A percentile compares a stretch with the other conserved stretches of the same genome.
Conservation (phyloP, 352 stramenopile genomes). For the Globisporangium yorkense region DNA sequence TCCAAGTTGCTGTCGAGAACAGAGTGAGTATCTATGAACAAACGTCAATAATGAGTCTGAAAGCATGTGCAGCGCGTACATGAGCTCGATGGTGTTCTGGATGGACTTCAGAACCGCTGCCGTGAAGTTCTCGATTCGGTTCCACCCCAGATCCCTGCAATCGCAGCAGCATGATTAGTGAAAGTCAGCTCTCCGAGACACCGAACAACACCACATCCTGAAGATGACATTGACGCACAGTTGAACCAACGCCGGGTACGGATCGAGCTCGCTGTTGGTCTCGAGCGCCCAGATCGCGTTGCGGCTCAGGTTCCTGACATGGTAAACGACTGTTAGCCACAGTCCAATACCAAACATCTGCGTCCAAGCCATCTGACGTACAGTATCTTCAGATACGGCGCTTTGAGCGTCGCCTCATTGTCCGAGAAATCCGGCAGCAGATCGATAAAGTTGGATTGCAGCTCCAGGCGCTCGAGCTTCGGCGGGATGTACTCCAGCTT, state of each 20-base stretch:
- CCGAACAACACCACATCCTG: neutral
- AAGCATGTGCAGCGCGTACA: conserved; percentile 27
- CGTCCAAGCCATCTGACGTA: conserved; percentile 18
- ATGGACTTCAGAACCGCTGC: conserved; percentile 37
- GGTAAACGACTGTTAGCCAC: too few relatives aligned
- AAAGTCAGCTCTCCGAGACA: neutral
- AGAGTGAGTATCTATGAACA: neutral
- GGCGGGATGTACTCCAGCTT: conserved; percentile 33
- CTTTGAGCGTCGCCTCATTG: conserved; percentile 8
- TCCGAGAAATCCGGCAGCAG: conserved; percentile 44
- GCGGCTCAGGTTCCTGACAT: conserved; percentile 47
- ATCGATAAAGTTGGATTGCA: conserved; percentile 49
- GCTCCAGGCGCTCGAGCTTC: conserved; percentile 34
- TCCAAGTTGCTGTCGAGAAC: conserved; percentile 35
- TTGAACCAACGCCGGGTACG: conserved; percentile 31
- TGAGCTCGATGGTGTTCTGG: conserved; percentile 33
- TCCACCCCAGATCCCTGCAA: conserved; percentile 48
- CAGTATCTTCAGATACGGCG: conserved; percentile 34
- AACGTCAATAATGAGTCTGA: neutral
- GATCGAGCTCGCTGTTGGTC: conserved; percentile 37
- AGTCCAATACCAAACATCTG: too few relatives aligned
- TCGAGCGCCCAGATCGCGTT: conserved; percentile 59
- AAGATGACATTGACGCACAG: conserved; percentile 24
- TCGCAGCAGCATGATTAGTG: neutral
- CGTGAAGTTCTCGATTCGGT: conserved; percentile 56